Evolutionary conservation across 371 early-diverging fungal species (phyloP).

Genomic region (Mortierella sp.): DNA sequence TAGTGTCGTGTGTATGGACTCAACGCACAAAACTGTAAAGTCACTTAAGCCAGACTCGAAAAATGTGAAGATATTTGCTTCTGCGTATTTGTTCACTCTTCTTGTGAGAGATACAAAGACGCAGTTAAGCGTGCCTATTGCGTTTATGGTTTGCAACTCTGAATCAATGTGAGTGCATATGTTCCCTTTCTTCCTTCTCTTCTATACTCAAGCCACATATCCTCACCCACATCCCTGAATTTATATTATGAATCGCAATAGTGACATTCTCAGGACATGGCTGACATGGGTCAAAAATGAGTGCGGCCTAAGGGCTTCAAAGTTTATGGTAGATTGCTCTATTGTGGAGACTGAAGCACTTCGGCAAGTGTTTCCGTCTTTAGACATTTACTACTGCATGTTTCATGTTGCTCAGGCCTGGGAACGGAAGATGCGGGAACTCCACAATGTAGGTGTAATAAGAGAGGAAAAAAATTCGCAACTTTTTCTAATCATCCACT

Average conservation of each 20-base stretch:
- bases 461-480: background rate
- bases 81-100: conserved; percentile 19
- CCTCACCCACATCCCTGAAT: background rate
- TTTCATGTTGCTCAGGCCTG: conserved; percentile 12
- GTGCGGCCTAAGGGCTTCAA: conserved; percentile 7
- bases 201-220: background rate
- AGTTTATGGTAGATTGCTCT: conserved; percentile 20
- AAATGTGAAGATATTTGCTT: background rate
- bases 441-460: conserved; percentile 2
- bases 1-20: conserved; percentile 19
- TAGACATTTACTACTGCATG: conserved; percentile 3
- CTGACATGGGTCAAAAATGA: conserved; percentile 12
- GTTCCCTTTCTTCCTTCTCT: background rate
- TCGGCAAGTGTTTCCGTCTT: background rate
- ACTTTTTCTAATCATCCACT: background rate
- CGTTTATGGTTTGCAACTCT: conserved; percentile 22
- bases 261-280: conserved; percentile 4
- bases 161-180: conserved; percentile 11
- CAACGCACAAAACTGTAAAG: conserved; percentile 21
- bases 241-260: background rate
- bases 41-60: conserved; percentile 5
- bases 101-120: conserved; percentile 20
- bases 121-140: conserved; percentile 13
- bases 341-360: conserved; percentile 3
- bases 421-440: conserved; percentile 8